phyloP scores from a whole-genome alignment of 306 rosid species.

The Geum urbanum region DNA sequence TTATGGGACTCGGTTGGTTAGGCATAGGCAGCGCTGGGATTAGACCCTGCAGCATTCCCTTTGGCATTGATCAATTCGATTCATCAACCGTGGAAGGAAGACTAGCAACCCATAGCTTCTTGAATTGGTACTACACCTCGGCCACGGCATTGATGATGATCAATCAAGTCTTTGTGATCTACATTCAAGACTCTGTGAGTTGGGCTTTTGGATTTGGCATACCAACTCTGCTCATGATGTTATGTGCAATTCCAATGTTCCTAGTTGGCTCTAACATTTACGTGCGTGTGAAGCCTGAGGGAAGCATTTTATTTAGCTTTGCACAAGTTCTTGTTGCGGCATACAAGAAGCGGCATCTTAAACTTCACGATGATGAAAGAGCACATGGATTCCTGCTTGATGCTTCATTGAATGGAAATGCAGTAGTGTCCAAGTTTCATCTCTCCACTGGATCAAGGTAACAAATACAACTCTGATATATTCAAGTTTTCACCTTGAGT shows the following conservation, averaged over 20 bases:
- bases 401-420: constrained; percentile 39
- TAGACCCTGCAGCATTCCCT: constrained; percentile 81
- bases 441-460: constrained; percentile 57
- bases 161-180: constrained; percentile 49
- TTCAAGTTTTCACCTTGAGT: not conserved
- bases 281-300: constrained; percentile 45
- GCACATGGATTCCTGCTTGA: constrained; percentile 35
- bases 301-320: constrained; percentile 51
- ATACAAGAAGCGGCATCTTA: constrained; percentile 46
- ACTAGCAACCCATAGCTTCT: constrained; percentile 56
- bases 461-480: not conserved
- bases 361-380: constrained; percentile 29
- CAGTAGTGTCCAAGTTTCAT: constrained; percentile 42
- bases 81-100: constrained; percentile 53
- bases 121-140: constrained; percentile 64
- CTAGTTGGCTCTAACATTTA: constrained; percentile 46
- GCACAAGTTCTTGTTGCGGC: constrained; percentile 57
- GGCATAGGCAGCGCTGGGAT: constrained; percentile 67
- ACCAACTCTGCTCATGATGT: constrained; percentile 59
- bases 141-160: constrained; percentile 36
- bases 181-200: constrained; percentile 66
- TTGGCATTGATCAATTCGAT: constrained; percentile 81
- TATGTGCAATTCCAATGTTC: constrained; percentile 46
- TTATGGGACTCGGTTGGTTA: constrained; percentile 45
- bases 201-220: constrained; percentile 81